Percentiles rank a stretch among this genome's conserved stretches.
phyloP scores from a whole-genome alignment of 768 basidiomycete species.

The Tephrocybe sp. region DNA sequence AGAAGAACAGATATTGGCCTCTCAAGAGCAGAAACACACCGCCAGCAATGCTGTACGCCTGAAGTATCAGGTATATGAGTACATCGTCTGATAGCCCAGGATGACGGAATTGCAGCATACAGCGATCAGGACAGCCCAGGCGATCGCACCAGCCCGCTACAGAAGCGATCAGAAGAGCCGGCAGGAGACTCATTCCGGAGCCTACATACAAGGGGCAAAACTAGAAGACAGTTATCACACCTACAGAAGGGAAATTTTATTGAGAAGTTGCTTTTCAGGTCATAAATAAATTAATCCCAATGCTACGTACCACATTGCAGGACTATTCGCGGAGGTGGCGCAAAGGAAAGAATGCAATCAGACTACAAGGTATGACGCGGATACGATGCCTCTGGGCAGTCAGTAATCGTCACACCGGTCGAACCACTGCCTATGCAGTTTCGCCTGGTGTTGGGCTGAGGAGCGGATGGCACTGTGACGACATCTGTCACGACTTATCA shows the following conservation, averaged over 20 bases:
- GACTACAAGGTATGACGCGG: background rate
- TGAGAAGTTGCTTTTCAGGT: slow-evolving; percentile 11
- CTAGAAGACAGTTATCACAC: slow-evolving; percentile 80
- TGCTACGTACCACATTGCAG: slow-evolving; percentile 29
- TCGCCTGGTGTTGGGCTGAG: slow-evolving; percentile 5
- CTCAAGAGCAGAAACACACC: slow-evolving; percentile 60
- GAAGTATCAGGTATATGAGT: slow-evolving; percentile 1
- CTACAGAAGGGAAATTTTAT: slow-evolving; percentile 30
- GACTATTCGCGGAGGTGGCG: slow-evolving; percentile 20
- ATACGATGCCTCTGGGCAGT: slow-evolving; percentile 8
- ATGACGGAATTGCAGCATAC: slow-evolving; percentile 36
- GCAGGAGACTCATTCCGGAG: slow-evolving; percentile 11
- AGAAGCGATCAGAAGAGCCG: slow-evolving; percentile 26
- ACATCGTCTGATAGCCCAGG: background rate
- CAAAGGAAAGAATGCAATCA: slow-evolving; percentile 13
- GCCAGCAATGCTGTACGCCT: slow-evolving; percentile 69
- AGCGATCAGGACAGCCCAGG: slow-evolving; percentile 62
- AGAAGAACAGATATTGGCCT: slow-evolving; percentile 67
- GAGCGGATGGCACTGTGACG: slow-evolving; percentile 12
- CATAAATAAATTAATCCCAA: slow-evolving; percentile 18
- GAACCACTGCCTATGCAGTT: slow-evolving; percentile 13
- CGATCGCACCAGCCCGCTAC: slow-evolving; percentile 72
- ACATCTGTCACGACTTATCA: slow-evolving; percentile 15
- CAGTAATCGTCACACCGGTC: slow-evolving; percentile 8
- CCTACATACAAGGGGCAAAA: slow-evolving; percentile 65